Base-by-base conservation (phyloP, 345 rosid genomes). In the Gossypium herbaceum region DNA sequence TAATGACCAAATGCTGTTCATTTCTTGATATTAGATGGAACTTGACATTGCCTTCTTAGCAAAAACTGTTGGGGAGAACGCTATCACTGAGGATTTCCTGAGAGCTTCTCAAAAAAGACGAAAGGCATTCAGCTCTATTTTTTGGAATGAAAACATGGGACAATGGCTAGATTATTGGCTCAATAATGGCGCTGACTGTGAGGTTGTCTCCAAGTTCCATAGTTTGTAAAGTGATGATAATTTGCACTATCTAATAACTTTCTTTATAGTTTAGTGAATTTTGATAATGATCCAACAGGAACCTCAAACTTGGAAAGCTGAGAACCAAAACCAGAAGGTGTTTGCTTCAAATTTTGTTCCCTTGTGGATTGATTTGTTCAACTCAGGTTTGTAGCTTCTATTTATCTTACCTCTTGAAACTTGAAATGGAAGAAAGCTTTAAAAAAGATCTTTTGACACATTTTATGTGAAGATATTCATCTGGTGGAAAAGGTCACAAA, bases 131-230 rank as follows among this genome's bases (percentile, higher is more conserved):
- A 68, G 82, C 73, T 67, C 90, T 4, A 77, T 95, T 48, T 91
- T 93, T 73, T 91, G 97, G 97, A 93, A 89, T 43, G 89, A 85
- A 22, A 56, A 85, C 55, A 79, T 55, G 86, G 94, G 97, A 29
- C 98, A 93, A 59, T 95, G 97, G 99, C 83, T 88, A 66, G 99
- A 95, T 82, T 95, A 91, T 83, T 91, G 98, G 92, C 80, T 88
- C 29, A 41, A 68, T 2, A 52, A 66, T 61, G 73, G 75, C 77
- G 73, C 59, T 17, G 6, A 70, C 9, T 74, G 76, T 68, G 39
- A 82, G 86, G 91, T 83, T 13, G 65, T 19, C 2, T 72, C 19
- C 55, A 56, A 19, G 24, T 41, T 48, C 54, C 17, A 67, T 51
- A 4, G n/a, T 51, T 75, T 71, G 2, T 61, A 3, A 45, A 34